Evolutionary conservation across 805 yeast species (phyloP), one percentile per base, ranked within the genome.

Genomic region (Monosporozyma siamensis): DNA sequence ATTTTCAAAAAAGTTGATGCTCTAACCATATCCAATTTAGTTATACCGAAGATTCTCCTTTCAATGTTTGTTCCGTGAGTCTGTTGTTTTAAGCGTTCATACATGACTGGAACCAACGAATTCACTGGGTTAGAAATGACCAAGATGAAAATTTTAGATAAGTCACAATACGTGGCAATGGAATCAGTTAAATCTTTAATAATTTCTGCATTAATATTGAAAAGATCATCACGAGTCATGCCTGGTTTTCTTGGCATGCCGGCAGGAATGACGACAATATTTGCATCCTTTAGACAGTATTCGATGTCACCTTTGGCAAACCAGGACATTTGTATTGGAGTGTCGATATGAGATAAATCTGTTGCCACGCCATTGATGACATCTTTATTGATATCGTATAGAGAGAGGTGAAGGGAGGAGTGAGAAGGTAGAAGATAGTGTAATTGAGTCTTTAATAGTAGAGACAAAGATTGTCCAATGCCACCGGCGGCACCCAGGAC

Each of bases 231-330:
- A 67, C 95, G 79, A 46, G 94, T 82, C 95, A 85, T 85, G 44
- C 95, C 95, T 34, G 95, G 95, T 69, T 86, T 86, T 70, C 95
- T 80, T 57, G 95, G 95, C 32, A 85, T 81, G 48, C 95, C 95
- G 27, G 95, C 95, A 38, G 95, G 95, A 54, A 68, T 67, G n/a
- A 24, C 18, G 24, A 60, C 47, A 21, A 61, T 38, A 32, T 48
- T 44, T 4, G 63, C 52, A 31, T 48, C 45, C 4, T 39, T 42
- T 30, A 62, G 42, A 49, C 67, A 51, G 46, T 52, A 46, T 36
- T 56, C 51, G 22, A 31, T 31, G 14, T 7, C 7, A 6, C 46
- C 52, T 36, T 52, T 53, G 39, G 90, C 86, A 53, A 78, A 74
- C 37, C 37, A 34, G 8, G 37, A 56, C 39, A 83, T 80, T 24